Percentiles rank a stretch among this genome's conserved stretches.
Conservation (phyloP, 441 rosid genomes). For the Hura crepitans region DNA sequence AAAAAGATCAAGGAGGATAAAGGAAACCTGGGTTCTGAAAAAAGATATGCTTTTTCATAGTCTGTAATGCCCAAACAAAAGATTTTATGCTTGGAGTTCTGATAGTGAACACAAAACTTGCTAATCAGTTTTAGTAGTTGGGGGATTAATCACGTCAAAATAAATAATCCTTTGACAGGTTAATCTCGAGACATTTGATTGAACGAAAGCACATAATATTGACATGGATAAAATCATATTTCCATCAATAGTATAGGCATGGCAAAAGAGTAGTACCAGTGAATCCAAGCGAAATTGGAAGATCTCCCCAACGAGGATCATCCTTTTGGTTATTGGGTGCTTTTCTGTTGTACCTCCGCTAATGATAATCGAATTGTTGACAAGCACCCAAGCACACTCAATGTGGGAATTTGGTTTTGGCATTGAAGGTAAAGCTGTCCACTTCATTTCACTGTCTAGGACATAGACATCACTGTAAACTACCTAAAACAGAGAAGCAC, state of each 20-base stretch:
- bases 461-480: constrained; percentile 73
- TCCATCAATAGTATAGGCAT: background rate
- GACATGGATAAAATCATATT: background rate
- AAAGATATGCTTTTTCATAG: too few species aligned
- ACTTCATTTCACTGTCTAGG: constrained; percentile 71
- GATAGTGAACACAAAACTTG: too few species aligned
- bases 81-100: too few species aligned
- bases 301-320: constrained; percentile 77
- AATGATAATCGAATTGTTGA: constrained; percentile 66
- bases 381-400: constrained; percentile 73
- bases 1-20: background rate
- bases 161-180: background rate
- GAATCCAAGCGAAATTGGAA: constrained; percentile 62
- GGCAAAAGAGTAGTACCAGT: constrained; percentile 36
- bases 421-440: constrained; percentile 69
- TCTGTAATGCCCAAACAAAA: too few species aligned
- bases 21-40: background rate
- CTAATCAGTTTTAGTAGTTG: too few species aligned
- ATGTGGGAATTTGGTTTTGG: constrained; percentile 83
- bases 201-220: background rate
- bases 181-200: background rate
- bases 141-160: background rate
- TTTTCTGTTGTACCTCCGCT: constrained; percentile 81
- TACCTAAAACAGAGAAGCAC: constrained; percentile 40
- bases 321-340: constrained; percentile 75